Percentiles rank a stretch among this genome's conserved stretches.
These are phyloP conservation scores for Alliaria petiolata DNA, from an alignment of 345 rosid species.

Conservation along the genomic window DNA sequence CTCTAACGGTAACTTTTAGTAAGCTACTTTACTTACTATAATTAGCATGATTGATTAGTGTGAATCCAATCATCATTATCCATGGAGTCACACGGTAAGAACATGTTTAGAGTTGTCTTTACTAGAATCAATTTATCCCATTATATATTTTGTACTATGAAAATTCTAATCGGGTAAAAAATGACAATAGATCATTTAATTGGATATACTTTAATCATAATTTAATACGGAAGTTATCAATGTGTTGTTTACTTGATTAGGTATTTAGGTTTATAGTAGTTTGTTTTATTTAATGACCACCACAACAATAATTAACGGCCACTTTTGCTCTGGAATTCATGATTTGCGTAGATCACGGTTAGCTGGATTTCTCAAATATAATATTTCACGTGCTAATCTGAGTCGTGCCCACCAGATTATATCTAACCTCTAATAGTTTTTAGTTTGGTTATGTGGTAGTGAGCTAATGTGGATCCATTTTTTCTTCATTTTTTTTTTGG, in stretches of 20 bases:
- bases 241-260: neutral
- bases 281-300: neutral
- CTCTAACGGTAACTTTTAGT: constrained; percentile 26
- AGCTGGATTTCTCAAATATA: constrained; percentile 25
- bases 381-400: constrained; percentile 29
- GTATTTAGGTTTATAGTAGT: neutral
- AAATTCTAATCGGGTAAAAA: neutral
- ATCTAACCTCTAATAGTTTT: constrained; percentile 1
- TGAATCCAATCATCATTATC: neutral
- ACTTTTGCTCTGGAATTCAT: constrained; percentile 25
- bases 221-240: neutral
- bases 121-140: neutral
- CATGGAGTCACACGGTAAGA: neutral
- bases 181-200: neutral
- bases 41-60: neutral
- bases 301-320: neutral
- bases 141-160: neutral
- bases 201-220: neutral
- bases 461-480: constrained; percentile 24
- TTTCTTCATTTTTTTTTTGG: neutral
- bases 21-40: neutral
- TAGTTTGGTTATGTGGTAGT: neutral
- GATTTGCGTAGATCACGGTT: constrained; percentile 29
- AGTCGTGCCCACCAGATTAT: constrained; percentile 32
- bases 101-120: constrained; percentile 4